These are phyloP conservation scores for Trichomonascaceae sp. DNA, from an alignment of 1,139 yeast genomes.

Conservation along the genomic window DNA sequence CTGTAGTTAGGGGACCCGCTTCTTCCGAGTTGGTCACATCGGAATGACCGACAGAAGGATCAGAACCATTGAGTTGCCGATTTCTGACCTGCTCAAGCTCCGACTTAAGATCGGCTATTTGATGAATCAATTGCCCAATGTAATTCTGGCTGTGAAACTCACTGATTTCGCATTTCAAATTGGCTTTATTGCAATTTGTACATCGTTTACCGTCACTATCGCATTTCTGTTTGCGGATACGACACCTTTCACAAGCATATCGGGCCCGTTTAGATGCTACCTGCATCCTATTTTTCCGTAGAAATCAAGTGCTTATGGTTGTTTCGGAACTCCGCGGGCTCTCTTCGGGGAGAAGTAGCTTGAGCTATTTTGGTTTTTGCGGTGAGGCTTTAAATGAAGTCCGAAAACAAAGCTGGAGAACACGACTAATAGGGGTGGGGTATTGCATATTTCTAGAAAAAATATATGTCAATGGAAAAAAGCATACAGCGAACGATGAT, in stretches of 20 bases:
- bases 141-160: conserved; percentile 8
- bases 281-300: background rate
- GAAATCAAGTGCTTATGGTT: background rate
- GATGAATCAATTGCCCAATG: conserved; percentile 7
- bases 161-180: conserved; percentile 2
- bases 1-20: background rate
- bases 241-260: conserved; percentile 13
- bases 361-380: background rate
- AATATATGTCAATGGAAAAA: background rate
- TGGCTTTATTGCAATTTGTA: conserved; percentile 8
- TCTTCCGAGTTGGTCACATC: background rate
- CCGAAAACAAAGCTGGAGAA: background rate
- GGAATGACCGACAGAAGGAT: background rate
- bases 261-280: conserved; percentile 9
- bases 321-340: background rate
- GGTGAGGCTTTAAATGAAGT: background rate
- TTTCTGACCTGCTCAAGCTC: background rate
- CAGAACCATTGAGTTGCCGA: background rate
- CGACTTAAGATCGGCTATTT: conserved; percentile 8
- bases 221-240: conserved; percentile 11
- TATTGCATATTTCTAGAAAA: background rate
- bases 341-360: background rate
- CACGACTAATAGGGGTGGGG: background rate
- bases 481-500: background rate
- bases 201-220: conserved; percentile 10